phyloP scores from a whole-genome alignment of 805 yeast species.

The Starmerella ratchasimensis region DNA sequence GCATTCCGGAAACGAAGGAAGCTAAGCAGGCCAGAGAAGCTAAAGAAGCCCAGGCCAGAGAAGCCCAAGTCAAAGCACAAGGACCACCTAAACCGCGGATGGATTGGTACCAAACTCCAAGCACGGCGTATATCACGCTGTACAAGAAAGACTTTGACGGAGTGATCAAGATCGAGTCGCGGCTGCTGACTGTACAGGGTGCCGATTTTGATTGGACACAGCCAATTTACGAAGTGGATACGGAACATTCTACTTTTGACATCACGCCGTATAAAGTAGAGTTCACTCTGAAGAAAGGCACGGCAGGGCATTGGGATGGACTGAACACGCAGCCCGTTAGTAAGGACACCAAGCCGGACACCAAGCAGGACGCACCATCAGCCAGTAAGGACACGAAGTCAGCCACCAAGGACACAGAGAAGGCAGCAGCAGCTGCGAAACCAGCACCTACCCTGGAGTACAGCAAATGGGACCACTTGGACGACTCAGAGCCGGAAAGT shows the following conservation, averaged over 20 bases:
- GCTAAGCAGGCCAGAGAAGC: not conserved
- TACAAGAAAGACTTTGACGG: slow-evolving; percentile 54
- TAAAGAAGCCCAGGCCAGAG: not conserved
- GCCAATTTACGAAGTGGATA: slow-evolving; percentile 37
- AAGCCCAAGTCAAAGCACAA: not conserved
- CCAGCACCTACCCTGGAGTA: slow-evolving; percentile 36
- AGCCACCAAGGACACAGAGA: too few relatives aligned
- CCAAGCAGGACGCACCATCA: too few relatives aligned
- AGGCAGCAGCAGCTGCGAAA: too few relatives aligned
- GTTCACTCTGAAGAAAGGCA: slow-evolving; percentile 40
- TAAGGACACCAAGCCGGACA: not conserved
- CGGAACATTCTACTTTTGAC: slow-evolving; percentile 33
- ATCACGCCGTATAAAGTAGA: slow-evolving; percentile 68
- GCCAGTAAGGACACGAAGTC: too few relatives aligned
- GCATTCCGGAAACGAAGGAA: slow-evolving; percentile 8
- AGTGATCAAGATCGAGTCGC: slow-evolving; percentile 21
- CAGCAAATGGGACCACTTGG: slow-evolving; percentile 51
- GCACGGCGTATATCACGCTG: slow-evolving; percentile 47
- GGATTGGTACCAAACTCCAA: slow-evolving; percentile 65
- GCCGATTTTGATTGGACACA: slow-evolving; percentile 38
- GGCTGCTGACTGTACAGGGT: slow-evolving; percentile 7
- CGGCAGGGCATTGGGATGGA: slow-evolving; percentile 13
- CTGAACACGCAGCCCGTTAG: not conserved
- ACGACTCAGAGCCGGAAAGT: slow-evolving; percentile 31
- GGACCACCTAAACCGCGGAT: slow-evolving; percentile 12